Evolutionary conservation across 179 eudicot species (phyloP), one percentile per base, ranked within the genome.

Genomic region (Carnegiea gigantea): DNA sequence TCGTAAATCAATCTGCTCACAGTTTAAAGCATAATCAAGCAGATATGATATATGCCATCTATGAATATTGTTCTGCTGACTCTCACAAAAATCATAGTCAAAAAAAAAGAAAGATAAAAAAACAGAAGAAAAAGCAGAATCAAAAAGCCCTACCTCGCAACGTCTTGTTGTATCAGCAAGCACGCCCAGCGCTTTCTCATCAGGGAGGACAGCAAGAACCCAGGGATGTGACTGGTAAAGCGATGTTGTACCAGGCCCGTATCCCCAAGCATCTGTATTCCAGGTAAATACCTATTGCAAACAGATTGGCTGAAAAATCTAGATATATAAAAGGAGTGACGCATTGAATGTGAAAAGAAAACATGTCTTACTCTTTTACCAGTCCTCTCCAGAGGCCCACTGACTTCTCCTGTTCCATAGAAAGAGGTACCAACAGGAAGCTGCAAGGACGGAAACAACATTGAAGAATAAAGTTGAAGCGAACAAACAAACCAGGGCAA

Each of bases 371-470:
- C 99, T 86, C 95, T 92, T 84, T 91, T 96, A 79, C 99, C 98
- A 8, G 97, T 94, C 84, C 99, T 87, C 86, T 96, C 97, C 81
- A 96, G 99, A 75, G 89, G 92, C 79, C 99, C 99, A 81, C 98
- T 90, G 83, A 90, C 98, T 90, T 96, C 99, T 88, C 99, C 99
- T 21, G 99, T 96, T 88, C 99, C 99, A 90, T 96, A 96, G 81
- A 96, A 93, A 60, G 93, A 89, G 83, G 99, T 94, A 57, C 95
- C 95, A n/a, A 64, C 70, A 6, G 98, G 99, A 83, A 96, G 88
- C 98, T 86, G 85, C 79, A 77, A 43, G 57, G 30, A 62, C 49
- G 43, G 73, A 83, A 68, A 18, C 13, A 85, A 53, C 15, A 14
- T 57, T 62, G 67, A 70, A 21, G 78, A 49, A 46, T 18, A 26